phyloP scores from a whole-genome alignment of 768 basidiomycete genomes.

The Psilocybe azurescens region DNA sequence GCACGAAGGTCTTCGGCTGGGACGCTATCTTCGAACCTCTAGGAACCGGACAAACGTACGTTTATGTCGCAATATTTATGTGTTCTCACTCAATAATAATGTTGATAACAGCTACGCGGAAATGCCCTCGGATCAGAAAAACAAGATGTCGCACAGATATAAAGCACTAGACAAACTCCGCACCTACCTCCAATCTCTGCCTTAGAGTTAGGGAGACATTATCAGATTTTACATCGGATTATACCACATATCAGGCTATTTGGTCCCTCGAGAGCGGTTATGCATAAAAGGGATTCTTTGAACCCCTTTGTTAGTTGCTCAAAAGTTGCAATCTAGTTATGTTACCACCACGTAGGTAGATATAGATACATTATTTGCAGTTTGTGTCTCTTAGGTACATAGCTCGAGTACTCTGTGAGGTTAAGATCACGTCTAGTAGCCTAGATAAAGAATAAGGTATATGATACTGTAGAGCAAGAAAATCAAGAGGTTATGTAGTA shows the following conservation, averaged over 20 bases:
- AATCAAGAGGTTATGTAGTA: too few relatives aligned
- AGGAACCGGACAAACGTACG: slow-evolving; percentile 79
- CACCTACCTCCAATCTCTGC: slow-evolving; percentile 43
- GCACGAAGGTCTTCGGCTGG: slow-evolving; percentile 86
- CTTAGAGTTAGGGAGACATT: neutral
- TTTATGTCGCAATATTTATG: slow-evolving; percentile 2
- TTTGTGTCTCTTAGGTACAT: neutral
- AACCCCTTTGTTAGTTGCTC: too few relatives aligned
- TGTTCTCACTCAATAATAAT: neutral
- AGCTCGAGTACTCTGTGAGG: neutral
- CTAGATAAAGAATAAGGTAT: neutral
- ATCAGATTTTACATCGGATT: neutral
- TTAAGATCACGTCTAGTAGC: neutral
- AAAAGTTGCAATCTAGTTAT: too few relatives aligned
- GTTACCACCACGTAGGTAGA: neutral
- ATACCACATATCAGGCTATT: too few relatives aligned
- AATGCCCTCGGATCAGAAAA: slow-evolving; percentile 72
- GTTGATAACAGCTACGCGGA: slow-evolving; percentile 65
- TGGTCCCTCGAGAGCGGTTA: too few relatives aligned
- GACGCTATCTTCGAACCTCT: slow-evolving; percentile 85
- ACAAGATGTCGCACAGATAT: slow-evolving; percentile 74
- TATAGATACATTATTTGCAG: neutral
- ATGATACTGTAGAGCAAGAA: neutral
- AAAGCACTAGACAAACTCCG: slow-evolving; percentile 74
- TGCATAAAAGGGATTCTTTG: too few relatives aligned